Evolutionary conservation across 140 eudicot species (phyloP).

Genomic region (Erigeron philadelphicus): DNA sequence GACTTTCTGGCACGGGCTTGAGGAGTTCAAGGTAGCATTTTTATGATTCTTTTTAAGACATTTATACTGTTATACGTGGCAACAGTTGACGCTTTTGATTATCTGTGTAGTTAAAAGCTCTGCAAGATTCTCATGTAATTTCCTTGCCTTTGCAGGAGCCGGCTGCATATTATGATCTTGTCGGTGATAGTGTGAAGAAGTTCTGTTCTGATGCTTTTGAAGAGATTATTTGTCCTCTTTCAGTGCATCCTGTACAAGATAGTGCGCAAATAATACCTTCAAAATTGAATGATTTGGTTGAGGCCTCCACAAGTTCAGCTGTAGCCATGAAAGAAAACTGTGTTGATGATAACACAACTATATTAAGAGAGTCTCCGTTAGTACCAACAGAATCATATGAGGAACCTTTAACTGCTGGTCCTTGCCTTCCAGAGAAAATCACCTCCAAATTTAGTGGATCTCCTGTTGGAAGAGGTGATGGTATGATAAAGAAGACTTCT

Average conservation of each 20-base stretch:
- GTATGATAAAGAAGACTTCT: constrained; percentile 15
- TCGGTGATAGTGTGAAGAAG: constrained; percentile 37
- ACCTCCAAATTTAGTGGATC: constrained; percentile 19
- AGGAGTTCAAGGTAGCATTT: constrained; percentile 45
- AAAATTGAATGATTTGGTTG: constrained; percentile 16
- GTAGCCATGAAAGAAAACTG: constrained; percentile 20
- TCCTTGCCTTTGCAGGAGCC: constrained; percentile 37
- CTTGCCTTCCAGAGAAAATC: constrained; percentile 16
- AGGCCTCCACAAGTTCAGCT: constrained; percentile 19
- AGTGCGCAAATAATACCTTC: constrained; percentile 9
- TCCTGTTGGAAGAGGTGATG: constrained; percentile 12
- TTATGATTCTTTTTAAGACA: background rate
- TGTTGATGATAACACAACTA: constrained; percentile 5
- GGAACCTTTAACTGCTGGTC: constrained; percentile 6
- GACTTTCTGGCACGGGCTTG: constrained; percentile 49
- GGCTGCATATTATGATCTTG: constrained; percentile 42
- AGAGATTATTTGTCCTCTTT: constrained; percentile 38
- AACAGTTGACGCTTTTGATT: background rate
- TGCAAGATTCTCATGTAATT: constrained; percentile 16
- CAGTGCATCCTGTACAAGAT: constrained; percentile 22
- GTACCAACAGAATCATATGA: constrained; percentile 17
- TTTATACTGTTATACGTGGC: background rate
- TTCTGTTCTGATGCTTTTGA: constrained; percentile 43
- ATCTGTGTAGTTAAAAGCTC: background rate
- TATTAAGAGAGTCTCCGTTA: constrained; percentile 22